A percentile compares a stretch with the other conserved stretches of the same genome.
Conservation (phyloP, 2,329 filamentous ascomycete species). For the Chrysoporthe puriensis region DNA sequence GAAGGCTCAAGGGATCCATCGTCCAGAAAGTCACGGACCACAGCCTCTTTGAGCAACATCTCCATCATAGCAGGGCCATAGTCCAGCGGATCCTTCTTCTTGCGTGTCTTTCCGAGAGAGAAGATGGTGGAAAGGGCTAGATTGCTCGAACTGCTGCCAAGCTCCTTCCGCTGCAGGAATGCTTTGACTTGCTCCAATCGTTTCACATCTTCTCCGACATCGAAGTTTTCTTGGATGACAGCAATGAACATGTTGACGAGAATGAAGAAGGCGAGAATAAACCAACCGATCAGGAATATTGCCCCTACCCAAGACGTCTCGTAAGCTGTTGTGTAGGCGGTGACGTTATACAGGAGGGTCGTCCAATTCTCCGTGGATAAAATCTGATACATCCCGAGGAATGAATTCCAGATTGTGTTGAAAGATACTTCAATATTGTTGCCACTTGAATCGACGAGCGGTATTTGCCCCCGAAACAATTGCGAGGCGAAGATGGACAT, state of each 20-base stretch:
- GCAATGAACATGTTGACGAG: constrained; percentile 99
- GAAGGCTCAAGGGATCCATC: constrained; percentile 56
- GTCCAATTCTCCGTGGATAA: constrained; percentile 98
- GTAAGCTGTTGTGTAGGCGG: constrained; percentile 64
- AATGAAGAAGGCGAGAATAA: constrained; percentile 93
- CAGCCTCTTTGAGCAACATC: constrained; percentile 94
- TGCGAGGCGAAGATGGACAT: constrained; percentile 92
- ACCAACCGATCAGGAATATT: constrained; percentile 91
- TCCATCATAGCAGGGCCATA: constrained; percentile 91
- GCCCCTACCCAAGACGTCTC: constrained; percentile 92
- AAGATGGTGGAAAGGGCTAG: constrained; percentile 76
- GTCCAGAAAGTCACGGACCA: constrained; percentile 92
- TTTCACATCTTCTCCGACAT: constrained; percentile 98
- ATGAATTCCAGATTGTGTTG: constrained; percentile 90
- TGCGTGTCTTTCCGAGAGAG: constrained; percentile 60
- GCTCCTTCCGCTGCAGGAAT: constrained; percentile 88
- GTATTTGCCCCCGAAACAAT: constrained; percentile 86
- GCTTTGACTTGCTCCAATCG: constrained; percentile 94
- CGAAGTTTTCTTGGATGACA: constrained; percentile 99
- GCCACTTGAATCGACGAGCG: constrained; percentile 62
- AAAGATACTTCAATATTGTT: constrained; percentile 75
- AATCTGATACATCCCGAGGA: constrained; percentile 97
- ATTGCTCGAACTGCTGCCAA: constrained; percentile 73
- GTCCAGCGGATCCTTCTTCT: constrained; percentile 80
- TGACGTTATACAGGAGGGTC: constrained; percentile 79